Percentiles rank a stretch among this genome's conserved stretches.
Evolutionary conservation across 176 grass and related monocot species (phyloP).

Genomic region (Musa schizocarpa): DNA sequence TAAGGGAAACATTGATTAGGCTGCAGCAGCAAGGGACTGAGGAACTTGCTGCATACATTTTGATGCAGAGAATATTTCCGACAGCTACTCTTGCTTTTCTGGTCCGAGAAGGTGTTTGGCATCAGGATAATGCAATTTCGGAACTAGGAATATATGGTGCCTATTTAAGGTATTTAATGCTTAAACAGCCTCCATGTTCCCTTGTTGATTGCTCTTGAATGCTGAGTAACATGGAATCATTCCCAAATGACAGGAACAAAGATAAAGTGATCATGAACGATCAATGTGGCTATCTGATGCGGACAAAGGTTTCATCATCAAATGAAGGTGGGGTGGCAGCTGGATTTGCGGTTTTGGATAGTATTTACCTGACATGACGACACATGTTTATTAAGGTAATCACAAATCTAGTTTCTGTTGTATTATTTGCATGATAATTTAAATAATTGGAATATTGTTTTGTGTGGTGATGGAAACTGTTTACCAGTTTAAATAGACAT

Average conservation of each 20-base stretch:
- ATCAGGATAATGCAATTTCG: conserved; percentile 68
- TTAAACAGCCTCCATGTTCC: neutral
- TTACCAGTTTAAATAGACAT: neutral
- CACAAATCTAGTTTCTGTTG: neutral
- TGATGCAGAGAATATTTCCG: conserved; percentile 96
- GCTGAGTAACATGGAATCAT: neutral
- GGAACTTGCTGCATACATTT: conserved; percentile 75
- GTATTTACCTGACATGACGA: conserved; percentile 63
- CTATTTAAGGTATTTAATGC: conserved; percentile 55
- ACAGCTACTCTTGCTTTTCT: conserved; percentile 53
- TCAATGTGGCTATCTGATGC: conserved; percentile 74
- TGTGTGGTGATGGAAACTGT: neutral
- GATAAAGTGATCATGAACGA: conserved; percentile 70
- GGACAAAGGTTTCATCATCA: conserved; percentile 91
- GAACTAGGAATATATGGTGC: conserved; percentile 80
- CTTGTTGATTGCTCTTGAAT: conserved; percentile 9
- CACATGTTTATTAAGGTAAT: conserved; percentile 6
- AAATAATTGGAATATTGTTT: neutral
- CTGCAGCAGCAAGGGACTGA: conserved; percentile 49
- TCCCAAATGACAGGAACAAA: conserved; percentile 52
- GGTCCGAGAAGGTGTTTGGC: conserved; percentile 57
- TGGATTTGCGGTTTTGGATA: conserved; percentile 88
- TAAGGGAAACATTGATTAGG: conserved; percentile 46
- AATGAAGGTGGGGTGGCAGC: conserved; percentile 92
- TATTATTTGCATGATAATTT: neutral